Evolutionary conservation across 2,329 filamentous ascomycete species (phyloP), one percentile per base, ranked within the genome.

Genomic region (Parasarocladium wereldwijsianum): DNA sequence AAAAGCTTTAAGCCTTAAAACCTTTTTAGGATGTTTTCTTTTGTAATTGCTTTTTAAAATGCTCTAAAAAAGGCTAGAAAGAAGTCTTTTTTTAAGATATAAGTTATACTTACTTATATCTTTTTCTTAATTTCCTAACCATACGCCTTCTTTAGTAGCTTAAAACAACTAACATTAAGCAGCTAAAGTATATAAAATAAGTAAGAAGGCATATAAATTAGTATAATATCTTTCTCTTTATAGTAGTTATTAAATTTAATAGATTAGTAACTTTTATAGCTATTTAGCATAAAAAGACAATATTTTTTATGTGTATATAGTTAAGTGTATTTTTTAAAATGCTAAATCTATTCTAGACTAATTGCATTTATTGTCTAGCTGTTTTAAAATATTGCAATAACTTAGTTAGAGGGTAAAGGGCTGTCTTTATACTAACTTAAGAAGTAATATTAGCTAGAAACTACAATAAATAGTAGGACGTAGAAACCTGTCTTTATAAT

Each of bases 91-190:
- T 47, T 49, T 11, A 26, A 45, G 33, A 52, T 49, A 29, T 48
- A 35, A 34, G 43, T 46, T 27, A 49, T 45, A 32, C 40, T 18
- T 29, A 34, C 27, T 30, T 41, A 36, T 10, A 49, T 46, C 27
- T 49, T 42, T 8, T 24, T 31, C 32, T 43, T 33, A 27, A 56
- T 42, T 31, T 44, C 15, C 17, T 38, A 21, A 20, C 45, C 24
- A 34, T 56, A 54, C 32, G 34, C 35, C 9, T 30, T 26, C 38
- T 55, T 57, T 12, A 57, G 39, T 13, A 43, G 39, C 29, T 40
- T 34, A 40, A 58, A 58, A 38, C 41, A 50, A 13, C 40, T 42
- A 25, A 57, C 38, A 45, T 58, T 43, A 30, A 59, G 49, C 25
- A 47, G 52, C 40, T 60, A 43, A 14, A 53, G 44, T 11, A 53